Conservation (phyloP, 805 yeast species). For the Pichia nakasei region DNA sequence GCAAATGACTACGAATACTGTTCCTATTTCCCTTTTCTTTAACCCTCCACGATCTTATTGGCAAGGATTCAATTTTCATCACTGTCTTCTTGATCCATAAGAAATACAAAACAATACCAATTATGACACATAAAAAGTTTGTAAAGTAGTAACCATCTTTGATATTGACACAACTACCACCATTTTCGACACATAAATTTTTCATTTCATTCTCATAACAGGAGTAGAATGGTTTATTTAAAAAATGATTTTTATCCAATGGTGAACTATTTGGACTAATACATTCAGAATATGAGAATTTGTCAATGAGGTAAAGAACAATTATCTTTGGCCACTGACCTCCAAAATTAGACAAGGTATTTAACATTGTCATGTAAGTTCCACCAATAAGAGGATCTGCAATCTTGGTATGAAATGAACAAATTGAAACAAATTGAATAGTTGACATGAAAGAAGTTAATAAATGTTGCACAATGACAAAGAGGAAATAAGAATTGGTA, state of each 20-base stretch:
- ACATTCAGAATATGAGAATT: conserved; percentile 62
- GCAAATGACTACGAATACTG: conserved; percentile 9
- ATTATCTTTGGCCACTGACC: conserved; percentile 97
- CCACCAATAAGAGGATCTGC: conserved; percentile 97
- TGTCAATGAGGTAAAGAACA: conserved; percentile 71
- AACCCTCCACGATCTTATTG: conserved; percentile 71
- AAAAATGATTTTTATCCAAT: conserved; percentile 17
- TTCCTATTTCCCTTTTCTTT: conserved; percentile 5
- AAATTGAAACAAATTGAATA: conserved; percentile 86
- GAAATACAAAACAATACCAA: conserved; percentile 60
- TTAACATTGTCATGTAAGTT: conserved; percentile 93
- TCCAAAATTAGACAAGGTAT: conserved; percentile 86
- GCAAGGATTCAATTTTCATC: conserved; percentile 57
- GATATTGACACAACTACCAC: conserved; percentile 46
- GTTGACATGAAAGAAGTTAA: conserved; percentile 89
- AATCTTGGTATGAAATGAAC: conserved; percentile 90
- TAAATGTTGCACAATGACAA: conserved; percentile 75
- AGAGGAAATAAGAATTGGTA: conserved; percentile 46
- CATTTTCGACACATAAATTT: conserved; percentile 39
- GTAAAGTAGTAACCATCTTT: conserved; percentile 83
- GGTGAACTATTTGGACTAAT: conserved; percentile 14
- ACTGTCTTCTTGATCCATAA: conserved; percentile 60
- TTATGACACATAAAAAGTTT: conserved; percentile 56
- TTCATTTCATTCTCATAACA: conserved; percentile 30
- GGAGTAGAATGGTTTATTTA: conserved; percentile 19